Evolutionary conservation across 75 land plant species (phyloP).

Genomic region (Cryptomeria japonica): DNA sequence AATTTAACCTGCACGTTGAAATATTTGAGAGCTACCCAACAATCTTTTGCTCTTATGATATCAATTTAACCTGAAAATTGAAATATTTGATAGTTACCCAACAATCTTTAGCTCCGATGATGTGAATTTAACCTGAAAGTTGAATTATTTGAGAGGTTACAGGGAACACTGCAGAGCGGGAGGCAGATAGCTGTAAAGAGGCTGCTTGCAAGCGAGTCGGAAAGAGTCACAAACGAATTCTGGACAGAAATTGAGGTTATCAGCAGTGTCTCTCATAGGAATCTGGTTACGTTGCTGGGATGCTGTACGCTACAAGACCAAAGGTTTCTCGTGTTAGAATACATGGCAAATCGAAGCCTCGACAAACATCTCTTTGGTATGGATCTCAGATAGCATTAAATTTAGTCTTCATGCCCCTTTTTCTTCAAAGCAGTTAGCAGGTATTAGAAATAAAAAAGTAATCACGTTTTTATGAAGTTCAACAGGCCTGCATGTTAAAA

Average conservation of each 20-base stretch:
- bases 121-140: too few relatives aligned
- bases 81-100: slow-evolving; percentile 3
- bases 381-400: not conserved
- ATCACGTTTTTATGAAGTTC: too few relatives aligned
- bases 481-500: too few relatives aligned
- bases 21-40: too few relatives aligned
- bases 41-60: too few relatives aligned
- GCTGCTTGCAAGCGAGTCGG: not conserved
- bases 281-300: slow-evolving; percentile 18
- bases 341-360: slow-evolving; percentile 12
- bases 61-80: not conserved
- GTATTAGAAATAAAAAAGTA: too few relatives aligned
- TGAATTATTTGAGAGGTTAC: not conserved
- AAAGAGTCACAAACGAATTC: slow-evolving; percentile 5
- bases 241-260: slow-evolving; percentile 15
- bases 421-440: too few relatives aligned
- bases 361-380: slow-evolving; percentile 16
- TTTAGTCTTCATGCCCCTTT: not conserved
- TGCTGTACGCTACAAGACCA: slow-evolving; percentile 14
- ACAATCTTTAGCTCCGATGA: too few relatives aligned
- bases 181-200: slow-evolving; percentile 17
- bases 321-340: slow-evolving; percentile 20
- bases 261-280: slow-evolving; percentile 12
- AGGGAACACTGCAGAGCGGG: slow-evolving; percentile 10
- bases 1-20: too few relatives aligned